Evolutionary conservation across 495 filamentous ascomycete species (phyloP).

Genomic region (Aspergillus bertholletiae): DNA sequence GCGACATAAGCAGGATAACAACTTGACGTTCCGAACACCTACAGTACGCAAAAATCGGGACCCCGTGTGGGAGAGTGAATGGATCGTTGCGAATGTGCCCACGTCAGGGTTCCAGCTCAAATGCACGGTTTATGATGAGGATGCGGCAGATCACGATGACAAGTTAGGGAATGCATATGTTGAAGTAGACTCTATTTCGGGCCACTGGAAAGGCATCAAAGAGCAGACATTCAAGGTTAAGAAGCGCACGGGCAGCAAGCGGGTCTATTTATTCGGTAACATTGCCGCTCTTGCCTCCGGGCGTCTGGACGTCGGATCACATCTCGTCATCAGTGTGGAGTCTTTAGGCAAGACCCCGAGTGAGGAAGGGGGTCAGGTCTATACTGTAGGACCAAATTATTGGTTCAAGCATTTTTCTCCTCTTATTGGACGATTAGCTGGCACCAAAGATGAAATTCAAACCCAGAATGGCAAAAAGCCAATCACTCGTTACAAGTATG

Average conservation of each 20-base stretch:
- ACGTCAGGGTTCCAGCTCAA: constrained; percentile 75
- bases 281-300: constrained; percentile 54
- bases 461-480: constrained; percentile 50
- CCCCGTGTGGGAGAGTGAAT: constrained; percentile 78
- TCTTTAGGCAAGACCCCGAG: constrained; percentile 70
- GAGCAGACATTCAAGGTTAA: constrained; percentile 67
- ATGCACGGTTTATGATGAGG: constrained; percentile 81
- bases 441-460: constrained; percentile 62
- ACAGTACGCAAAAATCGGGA: constrained; percentile 68
- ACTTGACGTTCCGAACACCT: constrained; percentile 66
- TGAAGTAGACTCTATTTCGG: constrained; percentile 50
- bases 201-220: constrained; percentile 64
- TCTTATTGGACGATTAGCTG: constrained; percentile 77
- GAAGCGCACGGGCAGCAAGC: constrained; percentile 80
- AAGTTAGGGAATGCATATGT: constrained; percentile 79
- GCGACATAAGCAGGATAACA: constrained; percentile 77
- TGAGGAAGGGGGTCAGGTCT: constrained; percentile 70
- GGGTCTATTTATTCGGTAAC: constrained; percentile 71
- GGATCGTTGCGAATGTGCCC: constrained; percentile 85
- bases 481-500: constrained; percentile 65
- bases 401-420: constrained; percentile 88
- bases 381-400: constrained; percentile 69
- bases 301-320: constrained; percentile 52
- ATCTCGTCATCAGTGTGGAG: constrained; percentile 66
- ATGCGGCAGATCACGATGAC: constrained; percentile 82